These are phyloP conservation scores for Podospora australis DNA, from an alignment of 495 filamentous ascomycete genomes.

Conservation along the genomic window DNA sequence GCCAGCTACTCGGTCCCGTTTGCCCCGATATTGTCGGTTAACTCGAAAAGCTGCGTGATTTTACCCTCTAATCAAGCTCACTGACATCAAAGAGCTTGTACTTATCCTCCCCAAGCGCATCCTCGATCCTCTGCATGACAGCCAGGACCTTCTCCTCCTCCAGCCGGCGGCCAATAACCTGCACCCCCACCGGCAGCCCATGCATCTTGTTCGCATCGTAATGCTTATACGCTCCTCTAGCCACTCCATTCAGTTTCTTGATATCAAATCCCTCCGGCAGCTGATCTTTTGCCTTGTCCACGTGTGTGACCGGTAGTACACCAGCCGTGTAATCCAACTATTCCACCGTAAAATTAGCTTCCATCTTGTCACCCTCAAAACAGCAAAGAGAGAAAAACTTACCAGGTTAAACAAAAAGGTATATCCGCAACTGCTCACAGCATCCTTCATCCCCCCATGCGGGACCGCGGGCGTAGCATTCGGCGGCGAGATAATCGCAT, in stretches of 20 bases:
- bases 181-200: conserved; percentile 79
- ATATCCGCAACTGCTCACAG: conserved; percentile 85
- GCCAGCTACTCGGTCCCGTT: no score
- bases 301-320: conserved; percentile 80
- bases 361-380: no score
- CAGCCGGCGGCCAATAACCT: conserved; percentile 76
- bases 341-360: not conserved
- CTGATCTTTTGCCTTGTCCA: conserved; percentile 61
- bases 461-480: conserved; percentile 90
- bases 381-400: conserved; percentile 22
- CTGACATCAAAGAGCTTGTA: conserved; percentile 57
- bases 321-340: conserved; percentile 82
- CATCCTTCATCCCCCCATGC: conserved; percentile 78
- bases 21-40: no score
- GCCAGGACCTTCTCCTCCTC: conserved; percentile 91
- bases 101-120: conserved; percentile 59
- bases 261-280: conserved; percentile 53
- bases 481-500: conserved; percentile 76
- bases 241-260: conserved; percentile 67
- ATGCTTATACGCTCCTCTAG: conserved; percentile 75
- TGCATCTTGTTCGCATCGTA: conserved; percentile 83
- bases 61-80: conserved; percentile 15
- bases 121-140: conserved; percentile 72
- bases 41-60: no score
- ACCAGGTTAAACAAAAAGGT: conserved; percentile 92